Base-by-base conservation (phyloP, 2,329 filamentous ascomycete genomes). In the Botryotinia convoluta region DNA sequence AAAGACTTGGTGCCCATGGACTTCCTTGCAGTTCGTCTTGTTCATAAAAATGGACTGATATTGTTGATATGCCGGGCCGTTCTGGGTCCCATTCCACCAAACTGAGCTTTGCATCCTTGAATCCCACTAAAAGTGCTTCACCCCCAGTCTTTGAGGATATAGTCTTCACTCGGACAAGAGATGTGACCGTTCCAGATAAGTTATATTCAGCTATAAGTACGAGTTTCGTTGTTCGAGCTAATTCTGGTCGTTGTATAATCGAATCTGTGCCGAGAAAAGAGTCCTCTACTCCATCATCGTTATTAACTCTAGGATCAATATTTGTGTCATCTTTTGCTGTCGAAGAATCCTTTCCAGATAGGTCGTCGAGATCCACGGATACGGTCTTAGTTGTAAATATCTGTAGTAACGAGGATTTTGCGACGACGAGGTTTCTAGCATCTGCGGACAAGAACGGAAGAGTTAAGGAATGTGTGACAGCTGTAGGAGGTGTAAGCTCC, bases 21-120 rank as follows among this genome's bases (percentile, higher is more conserved):
- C 90, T 92, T 71, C 92, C 90, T 77, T 92, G 90, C 75, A 95
- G 86, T 81, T 97, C 95, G 80, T 98, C 95, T 81, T 96, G 93
- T 82, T 99, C 96, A 84, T 98, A 99, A 86, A 95, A 98, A 84
- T 99, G 96, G 79, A 99, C 95, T 69, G 95, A 98, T 76, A 96
- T 89, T 71, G 95, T 98, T 78, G 92, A 91, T 78, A 98, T 90
- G 69, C 89, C 89, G 82, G 93, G 87, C 77, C 89, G 90, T 81
- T 92, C 90, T 14, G 93, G 90, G 81, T 98, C 93, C 96, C 96
- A 99, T 84, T 98, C 93, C 72, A 97, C 87, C 82, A 99, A 86
- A 82, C 93, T 97, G 80, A 98, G 87, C 84, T 97, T 97, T 60
- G 96, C 96, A 83, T 97, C 94, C 80, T 92, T 92, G 83, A 95